Percentiles rank a stretch among this genome's conserved stretches.
Conservation (phyloP, 164 flowering plant genomes). For the Berberis thunbergii region DNA sequence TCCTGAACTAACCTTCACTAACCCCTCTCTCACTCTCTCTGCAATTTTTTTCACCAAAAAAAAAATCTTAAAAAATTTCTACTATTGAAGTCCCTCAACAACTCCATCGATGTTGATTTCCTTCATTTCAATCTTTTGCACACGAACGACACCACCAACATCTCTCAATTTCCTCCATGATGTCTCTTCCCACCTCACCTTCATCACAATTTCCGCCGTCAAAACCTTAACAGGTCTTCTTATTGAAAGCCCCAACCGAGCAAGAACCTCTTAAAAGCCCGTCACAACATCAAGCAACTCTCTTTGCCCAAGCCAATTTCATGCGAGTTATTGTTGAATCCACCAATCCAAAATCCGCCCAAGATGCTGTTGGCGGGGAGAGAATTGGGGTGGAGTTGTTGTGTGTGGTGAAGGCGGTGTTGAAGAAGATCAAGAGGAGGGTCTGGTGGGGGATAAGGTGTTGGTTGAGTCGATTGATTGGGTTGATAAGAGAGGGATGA, state of each 20-base stretch:
- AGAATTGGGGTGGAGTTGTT: conserved; percentile 56
- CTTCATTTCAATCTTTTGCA: neutral
- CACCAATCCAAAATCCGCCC: neutral
- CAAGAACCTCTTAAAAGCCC: too few species aligned
- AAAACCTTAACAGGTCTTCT: conserved; percentile 26
- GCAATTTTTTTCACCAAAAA: too few species aligned
- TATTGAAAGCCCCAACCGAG: conserved; percentile 12
- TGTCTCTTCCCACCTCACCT: conserved; percentile 24
- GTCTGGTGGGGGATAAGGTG: conserved; percentile 96
- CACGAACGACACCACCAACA: conserved; percentile 17
- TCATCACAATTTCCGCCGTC: conserved; percentile 29
- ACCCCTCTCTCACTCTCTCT: too few species aligned
- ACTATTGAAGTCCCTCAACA: too few species aligned
- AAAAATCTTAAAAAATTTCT: too few species aligned
- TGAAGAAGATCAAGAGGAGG: conserved; percentile 90
- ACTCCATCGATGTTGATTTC: neutral
- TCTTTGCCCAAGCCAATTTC: conserved; percentile 87
- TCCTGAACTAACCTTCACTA: too few species aligned
- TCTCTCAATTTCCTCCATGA: conserved; percentile 10
- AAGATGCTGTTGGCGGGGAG: neutral
- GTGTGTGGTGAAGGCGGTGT: conserved; percentile 73
- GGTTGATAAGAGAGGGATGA: conserved; percentile 84
- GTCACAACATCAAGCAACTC: conserved; percentile 40
- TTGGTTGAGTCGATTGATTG: conserved; percentile 81
- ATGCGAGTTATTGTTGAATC: conserved; percentile 76